Conservation (phyloP, 2,329 filamentous ascomycete genomes). For the Lasiodiplodia citricola region DNA sequence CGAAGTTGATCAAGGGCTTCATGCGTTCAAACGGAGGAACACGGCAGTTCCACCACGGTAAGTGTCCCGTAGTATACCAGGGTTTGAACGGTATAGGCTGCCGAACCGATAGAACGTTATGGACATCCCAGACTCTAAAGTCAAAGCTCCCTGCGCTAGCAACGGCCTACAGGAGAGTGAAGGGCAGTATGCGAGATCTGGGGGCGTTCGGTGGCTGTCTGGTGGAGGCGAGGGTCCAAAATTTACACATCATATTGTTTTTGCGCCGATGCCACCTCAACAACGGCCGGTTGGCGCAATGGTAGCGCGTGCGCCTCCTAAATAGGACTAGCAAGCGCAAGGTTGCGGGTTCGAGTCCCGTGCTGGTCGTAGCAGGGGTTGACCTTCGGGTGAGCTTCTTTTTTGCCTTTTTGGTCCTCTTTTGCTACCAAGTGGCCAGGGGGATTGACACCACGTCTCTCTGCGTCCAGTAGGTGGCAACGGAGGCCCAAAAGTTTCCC, state of each 20-base stretch:
- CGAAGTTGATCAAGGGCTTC: no score
- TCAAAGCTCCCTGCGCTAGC: no score
- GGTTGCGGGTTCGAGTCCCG: conserved; percentile 28
- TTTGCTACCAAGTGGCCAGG: background rate
- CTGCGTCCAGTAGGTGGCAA: no score
- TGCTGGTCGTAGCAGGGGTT: conserved; percentile 15
- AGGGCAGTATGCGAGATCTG: no score
- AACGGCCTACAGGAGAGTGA: no score
- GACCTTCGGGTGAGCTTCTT: background rate
- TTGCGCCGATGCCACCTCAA: fast-evolving
- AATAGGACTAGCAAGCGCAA: conserved; percentile 5
- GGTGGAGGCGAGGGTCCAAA: background rate
- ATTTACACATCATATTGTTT: background rate
- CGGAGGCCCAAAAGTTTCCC: no score
- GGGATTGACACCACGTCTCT: background rate
- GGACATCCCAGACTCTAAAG: no score
- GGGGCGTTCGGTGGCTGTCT: background rate
- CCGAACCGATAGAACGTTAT: no score
- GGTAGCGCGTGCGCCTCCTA: conserved; percentile 28
- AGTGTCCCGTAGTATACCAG: no score
- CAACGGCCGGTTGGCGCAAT: conserved; percentile 28
- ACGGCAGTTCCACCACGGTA: no score
- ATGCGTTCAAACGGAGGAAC: no score
- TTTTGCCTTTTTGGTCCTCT: background rate
- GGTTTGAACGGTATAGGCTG: no score